Evolutionary conservation across 202 grass and related monocot species (phyloP).

Genomic region (Musa balbisiana): DNA sequence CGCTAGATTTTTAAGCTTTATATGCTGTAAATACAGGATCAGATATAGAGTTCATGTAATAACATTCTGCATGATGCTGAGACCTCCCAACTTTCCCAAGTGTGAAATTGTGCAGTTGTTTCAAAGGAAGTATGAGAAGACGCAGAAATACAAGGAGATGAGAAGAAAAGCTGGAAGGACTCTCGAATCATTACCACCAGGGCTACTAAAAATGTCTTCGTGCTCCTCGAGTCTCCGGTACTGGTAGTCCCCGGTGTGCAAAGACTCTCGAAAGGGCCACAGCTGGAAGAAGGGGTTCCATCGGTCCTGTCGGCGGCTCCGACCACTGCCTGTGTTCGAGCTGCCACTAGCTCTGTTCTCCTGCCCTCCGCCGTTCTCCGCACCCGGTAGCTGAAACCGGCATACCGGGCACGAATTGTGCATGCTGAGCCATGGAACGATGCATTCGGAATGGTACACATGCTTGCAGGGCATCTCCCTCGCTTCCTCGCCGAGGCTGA

Average conservation of each 20-base stretch:
- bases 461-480: constrained; percentile 93
- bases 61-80: too few species aligned
- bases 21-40: not conserved
- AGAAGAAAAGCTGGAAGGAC: constrained; percentile 53
- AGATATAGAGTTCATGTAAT: constrained; percentile 3
- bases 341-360: not conserved
- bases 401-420: constrained; percentile 96
- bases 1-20: not conserved
- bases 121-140: constrained; percentile 44
- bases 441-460: constrained; percentile 95
- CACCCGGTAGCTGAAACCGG: constrained; percentile 52
- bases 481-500: constrained; percentile 72
- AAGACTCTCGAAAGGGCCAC: constrained; percentile 37
- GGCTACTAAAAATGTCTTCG: constrained; percentile 28
- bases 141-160: constrained; percentile 42
- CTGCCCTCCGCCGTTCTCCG: not conserved
- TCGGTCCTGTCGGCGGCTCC: constrained; percentile 14
- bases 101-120: not conserved
- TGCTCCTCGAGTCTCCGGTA: constrained; percentile 29
- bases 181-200: constrained; percentile 64
- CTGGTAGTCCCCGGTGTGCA: constrained; percentile 38
- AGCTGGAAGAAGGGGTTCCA: constrained; percentile 52
- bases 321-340: not conserved
- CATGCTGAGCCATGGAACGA: constrained; percentile 83
- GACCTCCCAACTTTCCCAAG: too few species aligned